Base-by-base conservation (phyloP, 352 stramenopile species). In the Phytophthora vignae region DNA sequence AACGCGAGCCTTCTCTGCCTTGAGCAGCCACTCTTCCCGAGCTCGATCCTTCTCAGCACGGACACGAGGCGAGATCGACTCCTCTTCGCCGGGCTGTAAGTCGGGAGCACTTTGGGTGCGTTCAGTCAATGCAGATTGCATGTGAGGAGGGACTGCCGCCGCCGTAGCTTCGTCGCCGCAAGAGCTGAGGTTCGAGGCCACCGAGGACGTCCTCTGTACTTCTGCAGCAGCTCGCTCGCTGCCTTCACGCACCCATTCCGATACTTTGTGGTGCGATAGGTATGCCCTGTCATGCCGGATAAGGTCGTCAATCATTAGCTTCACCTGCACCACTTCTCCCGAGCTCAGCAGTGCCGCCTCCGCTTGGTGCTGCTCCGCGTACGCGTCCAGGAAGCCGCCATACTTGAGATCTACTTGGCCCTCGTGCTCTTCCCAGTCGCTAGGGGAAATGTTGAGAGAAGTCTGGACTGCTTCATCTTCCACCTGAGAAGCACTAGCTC, bases 1-100 rank as follows among this genome's bases (percentile, higher is more conserved):
- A 27, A 90, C 70, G 10, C 77, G 77, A 55, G 74, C 73, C 15
- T 81, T 81, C 72, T 90, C 82, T 17, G 77, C 73, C 3, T 69
- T 76, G 7, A 90, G 60, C 25, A 90, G 69, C 56, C 76, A 74
- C 27, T 81, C 77, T 22, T 84, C 69, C 9, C 74, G 58, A 10
- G 70, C 57, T 31, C 60, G 67, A 49, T 74, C 69, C 19, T 74
- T 70, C 57, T 57, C 75, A 55, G 55, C 70, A 29, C 62, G 57
- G 25, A 56, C 68, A 17, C 69, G 69, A 48, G 69, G 73, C 10
- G 55, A 77, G 17, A 77, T 56, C 1, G 52, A 9, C 8, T 68
- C 29, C 22, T 56, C 49, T 56, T 46, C 33, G 2, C 17, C 60
- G 31, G 21, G 48, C 40, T 29, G 33, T 15, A 77, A 48, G 15